These are phyloP conservation scores for Herpetomonas muscarum DNA, from an alignment of 208 protist genomes.

Conservation along the genomic window DNA sequence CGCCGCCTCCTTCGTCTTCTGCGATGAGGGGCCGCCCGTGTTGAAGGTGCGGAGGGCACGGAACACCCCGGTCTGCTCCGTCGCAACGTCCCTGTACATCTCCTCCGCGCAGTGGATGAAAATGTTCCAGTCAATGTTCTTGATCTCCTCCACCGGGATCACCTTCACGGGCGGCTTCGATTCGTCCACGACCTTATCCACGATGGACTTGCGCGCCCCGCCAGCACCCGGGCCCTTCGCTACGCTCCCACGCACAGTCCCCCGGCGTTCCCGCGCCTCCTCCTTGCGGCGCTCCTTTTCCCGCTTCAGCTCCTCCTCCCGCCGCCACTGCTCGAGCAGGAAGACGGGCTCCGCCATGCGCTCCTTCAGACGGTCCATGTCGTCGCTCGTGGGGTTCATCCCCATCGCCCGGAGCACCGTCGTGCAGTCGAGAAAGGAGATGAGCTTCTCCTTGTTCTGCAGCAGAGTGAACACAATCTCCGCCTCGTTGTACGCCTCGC, in stretches of 20 bases:
- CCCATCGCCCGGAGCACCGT: slow-evolving; percentile 88
- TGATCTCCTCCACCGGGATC: slow-evolving; percentile 82
- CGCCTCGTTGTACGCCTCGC: slow-evolving; percentile 86
- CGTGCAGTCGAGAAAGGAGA: slow-evolving; percentile 88
- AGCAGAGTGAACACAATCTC: slow-evolving; percentile 73
- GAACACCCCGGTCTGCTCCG: slow-evolving; percentile 61
- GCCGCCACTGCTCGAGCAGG: slow-evolving; percentile 79
- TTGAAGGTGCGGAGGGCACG: slow-evolving; percentile 35
- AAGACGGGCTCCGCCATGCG: slow-evolving; percentile 74
- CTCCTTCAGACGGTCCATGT: slow-evolving; percentile 78
- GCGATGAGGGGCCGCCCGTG: not conserved
- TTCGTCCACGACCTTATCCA: slow-evolving; percentile 26
- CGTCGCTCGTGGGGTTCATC: slow-evolving; percentile 82
- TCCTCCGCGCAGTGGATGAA: slow-evolving; percentile 85
- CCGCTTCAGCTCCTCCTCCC: slow-evolving; percentile 71
- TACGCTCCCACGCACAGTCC: slow-evolving; percentile 12
- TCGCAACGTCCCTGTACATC: slow-evolving; percentile 69
- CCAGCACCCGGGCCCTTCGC: slow-evolving; percentile 6
- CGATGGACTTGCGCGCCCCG: slow-evolving; percentile 29
- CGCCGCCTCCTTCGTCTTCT: slow-evolving; percentile 13
- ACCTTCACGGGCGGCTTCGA: slow-evolving; percentile 43
- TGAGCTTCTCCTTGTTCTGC: slow-evolving; percentile 85
- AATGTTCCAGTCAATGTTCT: slow-evolving; percentile 93
- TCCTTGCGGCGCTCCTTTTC: slow-evolving; percentile 79
- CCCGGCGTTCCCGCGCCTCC: slow-evolving; percentile 57